phyloP scores from a whole-genome alignment of 345 rosid species.

The Abelmoschus esculentus region DNA sequence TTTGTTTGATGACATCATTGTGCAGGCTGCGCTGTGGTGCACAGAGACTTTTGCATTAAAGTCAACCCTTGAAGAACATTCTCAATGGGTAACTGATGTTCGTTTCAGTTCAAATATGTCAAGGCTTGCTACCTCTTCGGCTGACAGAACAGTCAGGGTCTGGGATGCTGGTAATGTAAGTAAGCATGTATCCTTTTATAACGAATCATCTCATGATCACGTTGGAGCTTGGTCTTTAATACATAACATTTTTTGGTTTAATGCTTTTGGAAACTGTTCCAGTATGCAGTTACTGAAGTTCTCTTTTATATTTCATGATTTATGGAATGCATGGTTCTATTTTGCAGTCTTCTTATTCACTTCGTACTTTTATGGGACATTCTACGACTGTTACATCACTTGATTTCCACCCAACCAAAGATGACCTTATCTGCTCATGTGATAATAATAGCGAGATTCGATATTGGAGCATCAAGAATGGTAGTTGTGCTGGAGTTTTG shows the following conservation, averaged over 20 bases:
- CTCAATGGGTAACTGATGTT: slow-evolving; percentile 51
- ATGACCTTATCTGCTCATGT: slow-evolving; percentile 59
- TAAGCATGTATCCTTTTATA: slow-evolving; percentile 6
- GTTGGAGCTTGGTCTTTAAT: not conserved
- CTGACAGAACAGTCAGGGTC: slow-evolving; percentile 60
- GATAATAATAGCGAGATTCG: slow-evolving; percentile 54
- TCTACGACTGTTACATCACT: slow-evolving; percentile 51
- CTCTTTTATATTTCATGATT: not conserved
- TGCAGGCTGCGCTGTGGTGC: slow-evolving; percentile 60
- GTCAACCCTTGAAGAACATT: slow-evolving; percentile 57
- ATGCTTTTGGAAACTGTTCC: not conserved
- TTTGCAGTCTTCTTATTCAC: slow-evolving; percentile 50
- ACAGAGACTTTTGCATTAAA: slow-evolving; percentile 39
- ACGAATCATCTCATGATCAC: too few relatives aligned
- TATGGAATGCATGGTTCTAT: not conserved
- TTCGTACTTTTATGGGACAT: slow-evolving; percentile 53
- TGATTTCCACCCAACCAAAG: slow-evolving; percentile 64
- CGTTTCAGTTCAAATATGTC: slow-evolving; percentile 61
- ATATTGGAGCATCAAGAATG: slow-evolving; percentile 67
- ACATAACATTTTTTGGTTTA: not conserved
- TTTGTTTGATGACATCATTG: slow-evolving; percentile 11
- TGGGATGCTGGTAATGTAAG: slow-evolving; percentile 65
- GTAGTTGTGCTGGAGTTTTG: slow-evolving; percentile 45
- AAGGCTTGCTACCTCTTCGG: slow-evolving; percentile 58
- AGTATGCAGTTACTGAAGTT: not conserved